These are phyloP conservation scores for Ceratobasidium sp. DNA, from an alignment of 1,284 basidiomycete species.

Conservation along the genomic window DNA sequence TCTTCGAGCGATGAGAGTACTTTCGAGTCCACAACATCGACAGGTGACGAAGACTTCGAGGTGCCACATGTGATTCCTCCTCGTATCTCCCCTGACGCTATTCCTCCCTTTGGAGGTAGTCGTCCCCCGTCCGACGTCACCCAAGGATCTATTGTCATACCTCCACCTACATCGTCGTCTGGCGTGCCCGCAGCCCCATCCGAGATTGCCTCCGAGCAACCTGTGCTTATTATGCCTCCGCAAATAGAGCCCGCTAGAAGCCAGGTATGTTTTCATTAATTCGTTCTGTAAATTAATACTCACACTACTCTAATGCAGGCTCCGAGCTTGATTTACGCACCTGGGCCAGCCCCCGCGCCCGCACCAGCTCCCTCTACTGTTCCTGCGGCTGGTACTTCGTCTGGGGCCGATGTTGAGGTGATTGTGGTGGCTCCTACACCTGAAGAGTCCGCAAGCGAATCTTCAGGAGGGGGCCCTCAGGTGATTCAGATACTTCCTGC, in stretches of 20 bases:
- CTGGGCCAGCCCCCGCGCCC: background rate
- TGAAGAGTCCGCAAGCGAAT: background rate
- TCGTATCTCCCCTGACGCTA: background rate
- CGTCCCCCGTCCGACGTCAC: background rate
- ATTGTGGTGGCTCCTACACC: background rate
- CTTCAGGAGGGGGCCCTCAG: no score
- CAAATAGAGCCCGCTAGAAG: background rate
- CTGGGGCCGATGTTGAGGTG: background rate
- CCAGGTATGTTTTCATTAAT: background rate
- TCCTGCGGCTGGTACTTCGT: background rate
- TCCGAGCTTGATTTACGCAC: no score
- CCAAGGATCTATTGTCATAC: background rate
- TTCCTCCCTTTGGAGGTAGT: background rate
- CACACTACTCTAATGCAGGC: no score
- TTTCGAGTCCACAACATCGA: background rate
- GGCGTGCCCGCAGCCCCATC: constrained; percentile 1
- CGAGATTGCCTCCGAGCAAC: background rate
- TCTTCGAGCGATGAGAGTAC: constrained; percentile 5
- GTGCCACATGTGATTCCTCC: constrained; percentile 8
- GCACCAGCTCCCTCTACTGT: background rate
- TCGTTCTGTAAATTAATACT: no score
- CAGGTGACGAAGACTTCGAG: background rate
- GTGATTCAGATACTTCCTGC: no score
- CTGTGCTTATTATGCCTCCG: background rate
- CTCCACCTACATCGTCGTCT: constrained; percentile 1